Evolutionary conservation across 352 stramenopile species (phyloP), one percentile per base, ranked within the genome.

Genomic region (Phytopythium ostracodes): DNA sequence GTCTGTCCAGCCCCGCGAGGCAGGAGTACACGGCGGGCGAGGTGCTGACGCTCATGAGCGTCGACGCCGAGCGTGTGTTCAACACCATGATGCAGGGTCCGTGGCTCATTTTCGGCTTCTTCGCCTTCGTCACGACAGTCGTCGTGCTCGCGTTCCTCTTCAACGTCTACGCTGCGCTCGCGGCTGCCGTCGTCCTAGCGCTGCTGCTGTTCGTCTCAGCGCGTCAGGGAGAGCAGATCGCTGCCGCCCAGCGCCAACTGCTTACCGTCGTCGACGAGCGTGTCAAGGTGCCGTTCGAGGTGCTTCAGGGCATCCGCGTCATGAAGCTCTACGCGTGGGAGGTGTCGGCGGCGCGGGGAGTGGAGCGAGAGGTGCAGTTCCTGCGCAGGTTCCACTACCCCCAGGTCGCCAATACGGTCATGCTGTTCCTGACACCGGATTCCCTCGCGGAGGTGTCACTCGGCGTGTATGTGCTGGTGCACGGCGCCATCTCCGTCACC

Each of bases 201-300:
- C 50, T 75, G 20, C 46, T 77, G 14, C 46, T 70, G 31, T 18
- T 24, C 18, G 38, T 59, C 0, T 62, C 58, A 0, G 35, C 49
- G 5, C 36, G 40, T 2, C 33, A 49, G 8, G 51, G 24, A 2
- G 33, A 50, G 20, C 17, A 33, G 9, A 59, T 72, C 6, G 68
- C 63, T 2, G 11, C n/a, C 18, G 25, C 64, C 1, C 67, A 73
- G 24, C 29, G 9, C 54, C 22, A 24, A 38, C 33, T 38, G 33
- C 33, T 76, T 3, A 29, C 10, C 2, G 58, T 75, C 25, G 84
- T 95, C 17, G 59, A 83, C 4, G 71, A 89, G 15, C 78, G 93
- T 1, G 89, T 98, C n/a, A 96, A 97, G 71, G 86, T 98, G 63
- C 94, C 94, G 44, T 97, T 92, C 46, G 93, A 98, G 73, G 85